Conservation (phyloP, 495 filamentous ascomycete genomes). For the Zalerion maritima region DNA sequence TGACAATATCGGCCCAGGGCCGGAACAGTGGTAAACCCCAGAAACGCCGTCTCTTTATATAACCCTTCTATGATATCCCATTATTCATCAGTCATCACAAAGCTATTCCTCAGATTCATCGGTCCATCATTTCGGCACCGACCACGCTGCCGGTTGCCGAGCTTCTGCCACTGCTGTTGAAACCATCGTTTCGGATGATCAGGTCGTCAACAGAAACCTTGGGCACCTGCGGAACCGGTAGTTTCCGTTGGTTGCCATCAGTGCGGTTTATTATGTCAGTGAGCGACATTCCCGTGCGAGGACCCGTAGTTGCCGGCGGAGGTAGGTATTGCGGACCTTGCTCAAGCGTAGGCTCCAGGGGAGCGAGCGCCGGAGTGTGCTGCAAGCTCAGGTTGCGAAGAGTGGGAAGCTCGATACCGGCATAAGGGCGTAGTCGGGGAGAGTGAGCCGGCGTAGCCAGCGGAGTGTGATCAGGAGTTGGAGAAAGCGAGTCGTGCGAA, state of each 20-base stretch:
- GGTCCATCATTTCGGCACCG: slow-evolving; percentile 27
- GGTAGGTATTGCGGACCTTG: slow-evolving; percentile 22
- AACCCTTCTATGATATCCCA: no score
- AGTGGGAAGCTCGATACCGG: slow-evolving; percentile 58
- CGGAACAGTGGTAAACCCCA: no score
- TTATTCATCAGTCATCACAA: no score
- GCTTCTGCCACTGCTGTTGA: slow-evolving; percentile 33
- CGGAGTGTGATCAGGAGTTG: slow-evolving; percentile 92
- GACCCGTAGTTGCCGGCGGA: slow-evolving; percentile 13
- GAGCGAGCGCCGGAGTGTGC: slow-evolving; percentile 77
- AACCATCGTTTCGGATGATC: slow-evolving; percentile 50
- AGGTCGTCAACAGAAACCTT: slow-evolving; percentile 85
- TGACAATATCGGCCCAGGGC: no score
- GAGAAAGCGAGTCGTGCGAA: slow-evolving; percentile 89
- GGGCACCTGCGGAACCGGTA: slow-evolving; percentile 81
- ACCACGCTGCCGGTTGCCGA: slow-evolving; percentile 32
- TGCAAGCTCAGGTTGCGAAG: slow-evolving; percentile 78
- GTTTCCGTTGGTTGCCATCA: slow-evolving; percentile 77
- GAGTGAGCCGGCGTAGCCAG: slow-evolving; percentile 93
- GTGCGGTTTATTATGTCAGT: slow-evolving; percentile 83
- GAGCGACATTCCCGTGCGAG: slow-evolving; percentile 57
- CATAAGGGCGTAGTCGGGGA: slow-evolving; percentile 70
- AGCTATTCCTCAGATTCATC: no score
- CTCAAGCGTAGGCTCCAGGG: slow-evolving; percentile 69
- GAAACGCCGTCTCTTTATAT: no score